Evolutionary conservation across 192 early-diverging fungal genomes (phyloP).

Genomic region (Phlyctochytrium planicorne): DNA sequence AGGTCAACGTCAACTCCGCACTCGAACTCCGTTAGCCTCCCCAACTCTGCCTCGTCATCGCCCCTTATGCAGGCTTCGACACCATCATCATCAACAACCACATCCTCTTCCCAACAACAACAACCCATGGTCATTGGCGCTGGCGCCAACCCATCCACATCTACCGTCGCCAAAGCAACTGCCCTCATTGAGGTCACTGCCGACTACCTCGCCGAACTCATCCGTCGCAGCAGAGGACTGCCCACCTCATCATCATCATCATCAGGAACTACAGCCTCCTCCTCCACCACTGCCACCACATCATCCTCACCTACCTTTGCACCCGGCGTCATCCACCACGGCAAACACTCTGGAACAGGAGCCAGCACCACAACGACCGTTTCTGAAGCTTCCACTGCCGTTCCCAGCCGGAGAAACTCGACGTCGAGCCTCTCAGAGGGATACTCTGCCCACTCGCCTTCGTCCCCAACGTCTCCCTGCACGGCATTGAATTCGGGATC

Average conservation of each 20-base stretch:
- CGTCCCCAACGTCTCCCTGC: background rate
- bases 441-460: background rate
- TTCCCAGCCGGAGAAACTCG: background rate
- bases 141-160: too few relatives aligned
- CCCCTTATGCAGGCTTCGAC: too few relatives aligned
- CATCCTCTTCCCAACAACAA: too few relatives aligned
- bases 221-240: background rate
- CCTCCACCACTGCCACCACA: background rate
- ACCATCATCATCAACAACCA: too few relatives aligned
- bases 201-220: conserved; percentile 1
- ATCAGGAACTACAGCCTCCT: too few relatives aligned
- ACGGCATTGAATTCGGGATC: background rate
- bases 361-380: too few relatives aligned
- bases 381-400: too few relatives aligned
- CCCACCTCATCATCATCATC: background rate
- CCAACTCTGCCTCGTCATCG: too few relatives aligned
- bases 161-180: background rate
- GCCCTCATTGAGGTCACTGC: background rate
- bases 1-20: too few relatives aligned
- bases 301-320: background rate
- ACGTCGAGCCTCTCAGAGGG: background rate
- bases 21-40: too few relatives aligned
- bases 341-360: background rate
- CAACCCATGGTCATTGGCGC: too few relatives aligned
- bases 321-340: background rate